Conservation (phyloP, 2,329 filamentous ascomycete genomes). For the Dactylellina leptospora region DNA sequence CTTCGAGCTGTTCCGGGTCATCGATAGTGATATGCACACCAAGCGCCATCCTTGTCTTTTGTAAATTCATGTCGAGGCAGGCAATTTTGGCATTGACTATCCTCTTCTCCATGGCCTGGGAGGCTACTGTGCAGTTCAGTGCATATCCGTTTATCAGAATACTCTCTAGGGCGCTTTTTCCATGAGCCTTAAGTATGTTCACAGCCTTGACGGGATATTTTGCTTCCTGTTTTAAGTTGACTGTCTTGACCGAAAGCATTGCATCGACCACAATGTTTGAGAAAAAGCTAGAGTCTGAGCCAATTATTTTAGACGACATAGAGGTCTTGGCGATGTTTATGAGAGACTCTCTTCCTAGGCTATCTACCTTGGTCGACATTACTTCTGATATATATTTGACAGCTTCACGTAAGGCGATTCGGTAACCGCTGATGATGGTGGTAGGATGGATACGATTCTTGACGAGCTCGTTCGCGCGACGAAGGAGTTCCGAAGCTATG, state of each 20-base stretch:
- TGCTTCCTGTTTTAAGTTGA: constrained; percentile 85
- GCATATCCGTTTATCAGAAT: constrained; percentile 94
- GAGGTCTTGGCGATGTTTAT: constrained; percentile 97
- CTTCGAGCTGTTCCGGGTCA: constrained; percentile 94
- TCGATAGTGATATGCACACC: constrained; percentile 98
- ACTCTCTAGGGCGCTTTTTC: constrained; percentile 88
- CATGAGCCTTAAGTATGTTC: constrained; percentile 97
- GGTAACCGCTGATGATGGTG: constrained; percentile 98
- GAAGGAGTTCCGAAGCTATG: constrained; percentile 92
- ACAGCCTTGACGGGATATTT: constrained; percentile 99
- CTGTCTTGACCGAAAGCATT: constrained; percentile 92
- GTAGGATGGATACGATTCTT: constrained; percentile 99
- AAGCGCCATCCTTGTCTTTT: constrained; percentile 99
- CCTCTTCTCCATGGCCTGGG: constrained; percentile 94
- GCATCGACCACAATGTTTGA: constrained; percentile 96
- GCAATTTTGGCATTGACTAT: constrained; percentile 96
- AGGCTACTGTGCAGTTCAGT: constrained; percentile 97
- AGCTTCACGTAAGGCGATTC: constrained; percentile 91
- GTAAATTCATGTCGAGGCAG: constrained; percentile 94
- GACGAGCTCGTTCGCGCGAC: constrained; percentile 95
- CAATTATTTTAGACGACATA: constrained; percentile 99
- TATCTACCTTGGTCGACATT: constrained; percentile 93
- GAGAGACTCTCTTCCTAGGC: constrained; percentile 86
- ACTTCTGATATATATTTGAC: constrained; percentile 99
- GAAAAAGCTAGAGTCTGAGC: constrained; percentile 94